These are phyloP conservation scores for Gracilariopsis chorda DNA, from an alignment of 23 red algal genomes.

Conservation along the genomic window DNA sequence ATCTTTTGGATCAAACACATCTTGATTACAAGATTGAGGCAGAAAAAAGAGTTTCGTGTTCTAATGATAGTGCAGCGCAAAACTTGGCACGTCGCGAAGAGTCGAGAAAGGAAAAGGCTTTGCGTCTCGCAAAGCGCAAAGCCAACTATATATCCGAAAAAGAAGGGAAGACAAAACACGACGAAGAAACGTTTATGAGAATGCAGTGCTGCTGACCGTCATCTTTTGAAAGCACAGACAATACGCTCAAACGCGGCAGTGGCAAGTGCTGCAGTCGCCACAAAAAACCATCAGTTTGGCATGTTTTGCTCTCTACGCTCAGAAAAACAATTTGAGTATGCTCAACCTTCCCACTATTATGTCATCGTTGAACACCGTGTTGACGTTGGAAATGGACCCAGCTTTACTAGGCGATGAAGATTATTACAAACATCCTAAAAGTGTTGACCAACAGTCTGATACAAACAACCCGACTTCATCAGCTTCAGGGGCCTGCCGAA, in stretches of 20 bases:
- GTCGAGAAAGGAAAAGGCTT: neutral
- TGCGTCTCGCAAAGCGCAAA: neutral
- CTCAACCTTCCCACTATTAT: too few relatives aligned
- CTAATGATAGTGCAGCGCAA: neutral
- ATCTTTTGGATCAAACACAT: neutral
- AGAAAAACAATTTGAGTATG: too few relatives aligned
- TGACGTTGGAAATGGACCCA: too few relatives aligned
- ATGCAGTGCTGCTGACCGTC: neutral
- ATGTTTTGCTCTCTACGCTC: too few relatives aligned
- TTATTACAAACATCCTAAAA: too few relatives aligned
- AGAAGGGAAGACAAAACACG: neutral
- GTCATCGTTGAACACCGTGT: too few relatives aligned
- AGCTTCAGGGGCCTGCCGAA: too few relatives aligned
- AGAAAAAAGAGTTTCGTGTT: neutral
- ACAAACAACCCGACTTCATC: too few relatives aligned
- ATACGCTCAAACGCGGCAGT: neutral
- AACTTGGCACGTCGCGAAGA: neutral
- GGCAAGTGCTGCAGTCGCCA: neutral
- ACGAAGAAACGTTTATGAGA: neutral
- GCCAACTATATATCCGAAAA: neutral
- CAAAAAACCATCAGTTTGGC: constrained; percentile 6
- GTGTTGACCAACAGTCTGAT: too few relatives aligned
- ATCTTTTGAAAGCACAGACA: neutral
- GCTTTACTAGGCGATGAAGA: too few relatives aligned
- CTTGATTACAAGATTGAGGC: constrained; percentile 19